These are phyloP conservation scores for Backusella australiensis DNA, from an alignment of 192 early-diverging fungal species.

Conservation along the genomic window DNA sequence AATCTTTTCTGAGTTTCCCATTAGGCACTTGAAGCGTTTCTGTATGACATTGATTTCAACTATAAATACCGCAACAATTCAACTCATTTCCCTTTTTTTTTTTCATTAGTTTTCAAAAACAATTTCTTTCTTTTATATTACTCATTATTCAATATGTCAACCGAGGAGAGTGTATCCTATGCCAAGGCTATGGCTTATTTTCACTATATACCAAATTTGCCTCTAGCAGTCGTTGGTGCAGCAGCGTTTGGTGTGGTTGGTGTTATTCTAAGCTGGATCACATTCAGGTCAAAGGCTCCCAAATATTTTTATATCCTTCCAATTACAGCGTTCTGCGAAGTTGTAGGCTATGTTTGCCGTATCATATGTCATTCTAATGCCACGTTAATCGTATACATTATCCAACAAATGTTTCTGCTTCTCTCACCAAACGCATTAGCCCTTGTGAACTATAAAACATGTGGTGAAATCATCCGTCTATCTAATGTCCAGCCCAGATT, in stretches of 20 bases:
- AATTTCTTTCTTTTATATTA: background rate
- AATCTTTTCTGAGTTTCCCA: background rate
- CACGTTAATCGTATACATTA: background rate
- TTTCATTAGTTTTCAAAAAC: background rate
- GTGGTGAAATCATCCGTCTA: slow-evolving; percentile 1
- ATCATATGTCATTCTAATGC: background rate
- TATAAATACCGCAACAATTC: background rate
- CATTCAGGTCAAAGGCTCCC: background rate
- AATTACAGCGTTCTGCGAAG: background rate
- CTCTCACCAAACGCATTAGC: slow-evolving; percentile 1
- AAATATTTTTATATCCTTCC: background rate
- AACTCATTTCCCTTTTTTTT: background rate
- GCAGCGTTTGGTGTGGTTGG: background rate
- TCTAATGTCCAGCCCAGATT: background rate
- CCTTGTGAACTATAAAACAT: slow-evolving; percentile 1
- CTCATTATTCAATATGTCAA: background rate
- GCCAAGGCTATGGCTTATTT: background rate
- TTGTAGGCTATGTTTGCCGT: background rate
- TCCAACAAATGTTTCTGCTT: background rate
- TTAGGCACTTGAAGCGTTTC: background rate
- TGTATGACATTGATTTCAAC: background rate
- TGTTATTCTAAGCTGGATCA: background rate
- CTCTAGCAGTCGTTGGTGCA: background rate
- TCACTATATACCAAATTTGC: background rate
- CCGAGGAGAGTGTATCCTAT: too few species aligned